phyloP scores from a whole-genome alignment of 305 asterid species.

The Fraxinus albicans region DNA sequence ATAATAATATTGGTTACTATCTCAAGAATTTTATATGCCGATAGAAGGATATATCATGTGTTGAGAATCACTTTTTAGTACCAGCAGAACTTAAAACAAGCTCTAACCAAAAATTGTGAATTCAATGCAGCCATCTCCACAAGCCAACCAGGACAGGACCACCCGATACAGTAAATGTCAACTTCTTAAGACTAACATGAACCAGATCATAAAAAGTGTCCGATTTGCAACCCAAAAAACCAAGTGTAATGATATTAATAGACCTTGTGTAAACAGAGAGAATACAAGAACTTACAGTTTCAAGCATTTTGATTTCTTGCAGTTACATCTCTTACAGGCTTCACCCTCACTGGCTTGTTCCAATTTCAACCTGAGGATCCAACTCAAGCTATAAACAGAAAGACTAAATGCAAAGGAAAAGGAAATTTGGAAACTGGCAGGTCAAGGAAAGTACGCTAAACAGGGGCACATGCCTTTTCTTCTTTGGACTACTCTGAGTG shows the following conservation, averaged over 20 bases:
- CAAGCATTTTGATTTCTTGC: constrained; percentile 94
- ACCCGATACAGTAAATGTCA: background rate
- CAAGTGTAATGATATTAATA: background rate
- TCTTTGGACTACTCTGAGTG: constrained; percentile 74
- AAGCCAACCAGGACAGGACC: background rate
- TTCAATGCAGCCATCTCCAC: background rate
- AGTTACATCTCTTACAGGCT: constrained; percentile 82
- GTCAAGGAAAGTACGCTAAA: background rate
- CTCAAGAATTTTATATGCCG: background rate
- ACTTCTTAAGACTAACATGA: background rate
- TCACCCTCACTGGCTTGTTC: constrained; percentile 58
- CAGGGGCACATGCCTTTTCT: constrained; percentile 53
- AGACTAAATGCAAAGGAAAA: background rate
- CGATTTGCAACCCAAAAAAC: background rate
- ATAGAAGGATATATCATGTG: too few species aligned
- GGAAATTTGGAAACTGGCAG: background rate
- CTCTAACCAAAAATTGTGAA: background rate
- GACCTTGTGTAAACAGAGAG: background rate
- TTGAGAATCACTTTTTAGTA: background rate
- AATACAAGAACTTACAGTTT: constrained; percentile 65
- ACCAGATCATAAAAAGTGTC: background rate
- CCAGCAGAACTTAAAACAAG: background rate
- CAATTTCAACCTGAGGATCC: constrained; percentile 50
- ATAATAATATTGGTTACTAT: background rate
- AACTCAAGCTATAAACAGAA: constrained; percentile 22